A percentile compares a stretch with the other conserved stretches of the same genome.
These are phyloP conservation scores for Coniella lustricola DNA, from an alignment of 2,329 filamentous ascomycete genomes.

Conservation along the genomic window DNA sequence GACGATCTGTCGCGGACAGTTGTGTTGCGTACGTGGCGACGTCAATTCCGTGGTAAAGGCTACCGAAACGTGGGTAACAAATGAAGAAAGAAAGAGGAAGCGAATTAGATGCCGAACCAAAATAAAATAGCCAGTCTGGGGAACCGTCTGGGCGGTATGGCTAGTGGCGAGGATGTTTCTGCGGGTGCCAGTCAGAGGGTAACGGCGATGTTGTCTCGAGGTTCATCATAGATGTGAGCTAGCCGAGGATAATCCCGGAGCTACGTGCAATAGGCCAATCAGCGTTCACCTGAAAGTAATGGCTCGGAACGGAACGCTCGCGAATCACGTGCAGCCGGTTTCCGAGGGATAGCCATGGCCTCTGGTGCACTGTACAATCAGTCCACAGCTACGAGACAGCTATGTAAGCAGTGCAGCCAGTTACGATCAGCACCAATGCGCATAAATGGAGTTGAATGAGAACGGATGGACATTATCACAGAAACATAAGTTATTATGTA, in stretches of 20 bases:
- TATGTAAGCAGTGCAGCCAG: no score
- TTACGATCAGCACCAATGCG: no score
- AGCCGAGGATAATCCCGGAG: slow-evolving; percentile 5
- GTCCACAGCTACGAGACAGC: no score
- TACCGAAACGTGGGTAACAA: not conserved
- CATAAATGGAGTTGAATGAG: no score
- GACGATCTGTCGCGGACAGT: not conserved
- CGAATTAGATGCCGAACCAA: not conserved
- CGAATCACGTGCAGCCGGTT: not conserved
- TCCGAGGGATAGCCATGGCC: not conserved
- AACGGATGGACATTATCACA: no score
- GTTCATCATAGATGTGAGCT: slow-evolving; percentile 10
- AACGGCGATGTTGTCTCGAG: not conserved
- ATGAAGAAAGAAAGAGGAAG: not conserved
- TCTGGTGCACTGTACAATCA: not conserved
- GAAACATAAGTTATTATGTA: no score
- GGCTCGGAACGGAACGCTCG: slow-evolving; percentile 1
- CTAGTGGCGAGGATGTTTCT: slow-evolving; percentile 6
- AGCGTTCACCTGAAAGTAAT: slow-evolving; percentile 5
- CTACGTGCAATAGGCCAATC: slow-evolving; percentile 1
- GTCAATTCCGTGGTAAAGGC: not conserved
- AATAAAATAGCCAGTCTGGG: not conserved
- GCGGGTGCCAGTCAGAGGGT: not conserved
- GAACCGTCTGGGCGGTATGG: slow-evolving; percentile 2
- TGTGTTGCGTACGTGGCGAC: not conserved